A percentile compares a stretch with the other conserved stretches of the same genome.
Conservation (phyloP, 2,329 filamentous ascomycete species). For the Aureobasidium sp. region DNA sequence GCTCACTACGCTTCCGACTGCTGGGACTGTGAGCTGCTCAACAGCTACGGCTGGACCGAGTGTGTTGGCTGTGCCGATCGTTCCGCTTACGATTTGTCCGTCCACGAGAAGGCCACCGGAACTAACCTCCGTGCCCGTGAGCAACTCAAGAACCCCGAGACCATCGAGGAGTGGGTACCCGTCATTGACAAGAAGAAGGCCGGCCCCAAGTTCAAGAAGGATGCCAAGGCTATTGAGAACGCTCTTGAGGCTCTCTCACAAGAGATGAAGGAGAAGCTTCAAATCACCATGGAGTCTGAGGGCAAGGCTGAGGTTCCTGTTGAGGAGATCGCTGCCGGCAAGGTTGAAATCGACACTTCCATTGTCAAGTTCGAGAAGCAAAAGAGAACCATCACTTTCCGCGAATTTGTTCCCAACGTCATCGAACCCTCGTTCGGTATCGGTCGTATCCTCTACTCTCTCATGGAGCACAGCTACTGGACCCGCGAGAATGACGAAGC, state of each 20-base stretch:
- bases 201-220: constrained; percentile 90
- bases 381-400: constrained; percentile 70
- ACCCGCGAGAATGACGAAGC: constrained; percentile 75
- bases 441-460: constrained; percentile 82
- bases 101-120: constrained; percentile 89
- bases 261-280: constrained; percentile 69
- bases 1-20: constrained; percentile 95
- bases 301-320: constrained; percentile 75
- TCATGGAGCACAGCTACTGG: constrained; percentile 97
- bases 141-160: constrained; percentile 65
- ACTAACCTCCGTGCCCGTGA: constrained; percentile 70
- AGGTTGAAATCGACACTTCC: constrained; percentile 70
- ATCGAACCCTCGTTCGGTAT: constrained; percentile 96
- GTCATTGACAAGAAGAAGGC: constrained; percentile 94
- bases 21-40: constrained; percentile 93
- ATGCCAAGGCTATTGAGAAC: constrained; percentile 75
- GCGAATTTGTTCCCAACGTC: constrained; percentile 82
- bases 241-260: constrained; percentile 70
- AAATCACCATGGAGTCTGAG: constrained; percentile 60
- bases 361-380: constrained; percentile 76
- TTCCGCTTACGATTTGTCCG: constrained; percentile 86
- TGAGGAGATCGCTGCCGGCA: constrained; percentile 55
- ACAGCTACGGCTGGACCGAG: constrained; percentile 94
- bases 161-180: constrained; percentile 78
- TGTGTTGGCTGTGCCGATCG: constrained; percentile 95